Conservation (phyloP, 495 filamentous ascomycete species). For the Margaritispora aquatica region DNA sequence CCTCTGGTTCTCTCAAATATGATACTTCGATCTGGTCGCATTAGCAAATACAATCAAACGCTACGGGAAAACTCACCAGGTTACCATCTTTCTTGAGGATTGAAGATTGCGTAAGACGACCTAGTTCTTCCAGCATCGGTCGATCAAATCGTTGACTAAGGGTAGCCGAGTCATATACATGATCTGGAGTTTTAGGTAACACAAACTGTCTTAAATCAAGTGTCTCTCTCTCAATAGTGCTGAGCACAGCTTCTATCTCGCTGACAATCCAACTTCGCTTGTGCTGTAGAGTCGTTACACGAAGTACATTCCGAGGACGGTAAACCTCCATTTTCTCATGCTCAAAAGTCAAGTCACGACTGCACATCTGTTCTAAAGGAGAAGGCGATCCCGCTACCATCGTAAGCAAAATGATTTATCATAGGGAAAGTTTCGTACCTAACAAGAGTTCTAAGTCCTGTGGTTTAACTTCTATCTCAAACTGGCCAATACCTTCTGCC, state of each 20-base stretch:
- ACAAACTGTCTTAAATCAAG: constrained; percentile 7
- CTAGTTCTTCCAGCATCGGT: neutral
- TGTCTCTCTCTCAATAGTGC: constrained; percentile 1
- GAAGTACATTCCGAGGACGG: constrained; percentile 8
- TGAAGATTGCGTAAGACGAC: neutral
- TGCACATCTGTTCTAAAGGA: constrained; percentile 1
- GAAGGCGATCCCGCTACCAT: constrained; percentile 1
- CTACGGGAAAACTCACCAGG: neutral
- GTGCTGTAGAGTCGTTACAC: constrained; percentile 17
- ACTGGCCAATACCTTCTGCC: constrained; percentile 16
- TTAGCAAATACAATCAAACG: neutral
- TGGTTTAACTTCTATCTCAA: constrained; percentile 17
- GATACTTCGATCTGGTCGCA: neutral
- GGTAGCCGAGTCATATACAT: neutral
- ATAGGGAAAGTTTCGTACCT: constrained; percentile 13
- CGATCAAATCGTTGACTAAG: neutral
- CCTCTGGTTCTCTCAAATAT: neutral
- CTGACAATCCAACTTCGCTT: constrained; percentile 7
- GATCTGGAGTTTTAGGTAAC: neutral
- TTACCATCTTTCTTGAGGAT: neutral
- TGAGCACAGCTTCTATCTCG: constrained; percentile 3
- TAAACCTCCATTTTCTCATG: constrained; percentile 19
- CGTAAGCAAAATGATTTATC: neutral
- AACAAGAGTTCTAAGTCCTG: constrained; percentile 17
- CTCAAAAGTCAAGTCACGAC: constrained; percentile 1